Conservation (phyloP, 768 basidiomycete species). For the Exsudoporus frostii region DNA sequence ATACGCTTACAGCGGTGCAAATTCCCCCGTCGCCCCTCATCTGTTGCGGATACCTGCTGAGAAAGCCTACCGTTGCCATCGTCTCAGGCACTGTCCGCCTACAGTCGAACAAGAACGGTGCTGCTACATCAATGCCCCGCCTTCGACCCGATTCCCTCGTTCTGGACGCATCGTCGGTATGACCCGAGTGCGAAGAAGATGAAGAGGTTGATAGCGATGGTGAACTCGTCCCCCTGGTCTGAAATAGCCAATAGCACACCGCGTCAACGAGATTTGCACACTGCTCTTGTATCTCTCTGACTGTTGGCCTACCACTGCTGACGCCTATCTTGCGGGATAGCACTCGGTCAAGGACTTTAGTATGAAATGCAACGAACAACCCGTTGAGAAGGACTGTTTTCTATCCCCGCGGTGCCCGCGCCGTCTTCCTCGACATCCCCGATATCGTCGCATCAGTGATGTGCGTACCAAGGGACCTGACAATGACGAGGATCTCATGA, state of each 20-base stretch:
- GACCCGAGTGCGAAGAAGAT: conserved; percentile 35
- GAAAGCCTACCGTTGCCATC: too few species aligned
- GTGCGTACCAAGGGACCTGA: conserved; percentile 10
- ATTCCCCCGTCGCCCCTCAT: conserved; percentile 53
- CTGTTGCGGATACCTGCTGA: conserved; percentile 29
- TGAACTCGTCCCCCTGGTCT: conserved; percentile 31
- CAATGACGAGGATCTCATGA: conserved; percentile 28
- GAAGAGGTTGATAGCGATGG: conserved; percentile 36
- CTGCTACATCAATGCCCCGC: too few species aligned
- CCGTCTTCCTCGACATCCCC: conserved; percentile 17
- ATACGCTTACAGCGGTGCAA: conserved; percentile 59
- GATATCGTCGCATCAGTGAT: conserved; percentile 14
- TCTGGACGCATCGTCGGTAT: conserved; percentile 31
- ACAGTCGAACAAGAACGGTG: too few species aligned
- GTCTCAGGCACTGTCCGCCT: too few species aligned
- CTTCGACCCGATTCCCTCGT: too few species aligned
- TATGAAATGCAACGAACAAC: too few species aligned
- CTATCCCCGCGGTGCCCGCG: conserved; percentile 26
- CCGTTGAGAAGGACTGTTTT: too few species aligned
- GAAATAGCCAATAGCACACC: conserved; percentile 35
- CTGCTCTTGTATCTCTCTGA: conserved; percentile 12
- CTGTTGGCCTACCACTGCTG: conserved; percentile 36
- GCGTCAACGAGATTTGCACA: conserved; percentile 10
- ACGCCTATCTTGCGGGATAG: too few species aligned
- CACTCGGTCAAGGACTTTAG: too few species aligned